These are phyloP conservation scores for Onygenales sp. DNA, from an alignment of 2,329 filamentous ascomycete genomes.

Conservation along the genomic window DNA sequence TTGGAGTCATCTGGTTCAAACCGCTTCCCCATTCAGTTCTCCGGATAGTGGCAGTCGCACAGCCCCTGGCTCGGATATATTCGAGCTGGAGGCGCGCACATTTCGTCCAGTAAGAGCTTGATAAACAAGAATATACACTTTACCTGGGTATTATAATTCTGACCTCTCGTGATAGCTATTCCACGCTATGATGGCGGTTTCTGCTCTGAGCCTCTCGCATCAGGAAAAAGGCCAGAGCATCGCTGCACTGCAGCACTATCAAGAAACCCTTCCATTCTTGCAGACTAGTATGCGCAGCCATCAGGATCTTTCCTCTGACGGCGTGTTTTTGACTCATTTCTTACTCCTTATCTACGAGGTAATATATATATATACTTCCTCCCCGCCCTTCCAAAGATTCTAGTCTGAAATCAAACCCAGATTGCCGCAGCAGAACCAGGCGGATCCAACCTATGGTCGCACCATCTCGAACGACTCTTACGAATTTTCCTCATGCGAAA, in stretches of 20 bases:
- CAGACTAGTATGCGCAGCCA: slow-evolving; percentile 35
- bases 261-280: slow-evolving; percentile 42
- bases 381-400: not conserved
- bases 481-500: slow-evolving; percentile 41
- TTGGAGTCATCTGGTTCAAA: slow-evolving; percentile 31
- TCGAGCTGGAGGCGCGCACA: slow-evolving; percentile 37
- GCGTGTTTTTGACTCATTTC: slow-evolving; percentile 48
- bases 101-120: slow-evolving; percentile 42
- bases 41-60: slow-evolving; percentile 15
- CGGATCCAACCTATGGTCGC: slow-evolving; percentile 43
- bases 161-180: slow-evolving; percentile 33
- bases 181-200: slow-evolving; percentile 50
- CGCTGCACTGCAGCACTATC: slow-evolving; percentile 46
- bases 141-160: not conserved
- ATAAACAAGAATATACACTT: slow-evolving; percentile 6
- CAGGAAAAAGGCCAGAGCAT: slow-evolving; percentile 37
- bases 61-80: slow-evolving; percentile 30
- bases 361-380: slow-evolving; percentile 1
- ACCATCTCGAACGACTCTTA: slow-evolving; percentile 44
- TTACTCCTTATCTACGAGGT: slow-evolving; percentile 50
- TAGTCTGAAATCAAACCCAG: slow-evolving; percentile 16
- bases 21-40: slow-evolving; percentile 14
- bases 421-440: slow-evolving; percentile 38
- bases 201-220: slow-evolving; percentile 42
- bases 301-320: slow-evolving; percentile 46